Base-by-base conservation (phyloP, 2,329 filamentous ascomycete species). In the Gliomastix tumulicola region DNA sequence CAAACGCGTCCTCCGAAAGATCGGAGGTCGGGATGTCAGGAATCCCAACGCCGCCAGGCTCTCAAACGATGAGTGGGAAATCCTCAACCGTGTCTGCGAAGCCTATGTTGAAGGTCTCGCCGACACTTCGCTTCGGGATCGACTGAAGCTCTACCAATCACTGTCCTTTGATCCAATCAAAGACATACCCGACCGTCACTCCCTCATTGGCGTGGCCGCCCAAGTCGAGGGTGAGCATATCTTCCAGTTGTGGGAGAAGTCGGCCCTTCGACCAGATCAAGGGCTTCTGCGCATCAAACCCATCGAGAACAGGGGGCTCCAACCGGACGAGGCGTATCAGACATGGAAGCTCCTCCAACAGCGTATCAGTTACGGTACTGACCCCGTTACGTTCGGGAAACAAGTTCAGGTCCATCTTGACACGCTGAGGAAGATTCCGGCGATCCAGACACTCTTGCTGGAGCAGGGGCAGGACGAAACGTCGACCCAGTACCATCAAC, bases 151-250 rank as follows among this genome's bases (percentile, higher is more conserved):
- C 5, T 72, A 67, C 36, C 60, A 57, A n/a, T 76, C 75, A 3
- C 60, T 79, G 7, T 50, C 56, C 6, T 62, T 63, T 21, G 51
- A 50, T 12, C 41, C 52, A 8, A 35, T 41, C 2, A 37, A 49
- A 1, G 48, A 51, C 3, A 35, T 43, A 3, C 45, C 54, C 6
- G 54, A 53, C 34, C 54, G 60, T 39, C 67, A 71, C 27, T 73
- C 74, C 4, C 63, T 82, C 1, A 55, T 62, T n/a, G 72, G 74
- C 1, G 63, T 76, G 3, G 67, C 61, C 41, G 66, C 59, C 12
- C 72, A 79, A 43, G 54, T 67, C 3, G 76, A 82, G 46, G 76
- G 76, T 7, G 76, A 81, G 47, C 57, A 59, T 16, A 50, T 78
- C 17, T 57, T 70, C 2, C 62, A n/a, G n/a, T n/a, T n/a, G n/a